Conservation (phyloP, 192 early-diverging fungal genomes). For the Mortierella antarctica region DNA sequence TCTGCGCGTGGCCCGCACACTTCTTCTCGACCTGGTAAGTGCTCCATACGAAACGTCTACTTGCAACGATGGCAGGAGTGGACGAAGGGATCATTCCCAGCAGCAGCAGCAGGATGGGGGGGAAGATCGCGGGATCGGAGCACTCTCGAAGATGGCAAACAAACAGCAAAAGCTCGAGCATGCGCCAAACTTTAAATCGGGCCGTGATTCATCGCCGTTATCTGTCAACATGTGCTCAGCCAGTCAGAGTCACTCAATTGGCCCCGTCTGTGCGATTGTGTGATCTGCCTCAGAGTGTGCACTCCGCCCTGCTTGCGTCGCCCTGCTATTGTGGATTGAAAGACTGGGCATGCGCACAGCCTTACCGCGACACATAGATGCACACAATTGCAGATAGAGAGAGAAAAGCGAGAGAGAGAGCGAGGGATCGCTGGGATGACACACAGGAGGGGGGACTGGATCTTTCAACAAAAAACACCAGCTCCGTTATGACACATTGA, state of each 20-base stretch:
- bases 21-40: slow-evolving; percentile 74
- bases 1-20: slow-evolving; percentile 76
- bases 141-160: too few relatives aligned
- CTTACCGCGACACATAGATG: too few relatives aligned
- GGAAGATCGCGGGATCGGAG: neutral
- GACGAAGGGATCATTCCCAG: neutral
- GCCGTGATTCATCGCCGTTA: too few relatives aligned
- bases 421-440: neutral
- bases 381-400: neutral
- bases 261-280: too few relatives aligned
- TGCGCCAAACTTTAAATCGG: slow-evolving; percentile 28
- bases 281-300: too few relatives aligned
- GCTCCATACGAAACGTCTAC: neutral
- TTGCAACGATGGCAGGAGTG: neutral
- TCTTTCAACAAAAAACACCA: neutral
- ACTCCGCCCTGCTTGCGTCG: too few relatives aligned
- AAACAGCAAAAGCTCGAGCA: neutral
- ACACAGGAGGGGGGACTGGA: neutral
- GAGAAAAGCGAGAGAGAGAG: neutral
- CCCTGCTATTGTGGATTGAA: too few relatives aligned
- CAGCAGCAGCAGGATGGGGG: neutral
- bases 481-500: neutral
- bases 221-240: too few relatives aligned
- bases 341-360: too few relatives aligned
- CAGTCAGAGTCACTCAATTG: too few relatives aligned